These are phyloP conservation scores for Basidiobolus heterosporus DNA, from an alignment of 371 early-diverging fungal species.

Conservation along the genomic window DNA sequence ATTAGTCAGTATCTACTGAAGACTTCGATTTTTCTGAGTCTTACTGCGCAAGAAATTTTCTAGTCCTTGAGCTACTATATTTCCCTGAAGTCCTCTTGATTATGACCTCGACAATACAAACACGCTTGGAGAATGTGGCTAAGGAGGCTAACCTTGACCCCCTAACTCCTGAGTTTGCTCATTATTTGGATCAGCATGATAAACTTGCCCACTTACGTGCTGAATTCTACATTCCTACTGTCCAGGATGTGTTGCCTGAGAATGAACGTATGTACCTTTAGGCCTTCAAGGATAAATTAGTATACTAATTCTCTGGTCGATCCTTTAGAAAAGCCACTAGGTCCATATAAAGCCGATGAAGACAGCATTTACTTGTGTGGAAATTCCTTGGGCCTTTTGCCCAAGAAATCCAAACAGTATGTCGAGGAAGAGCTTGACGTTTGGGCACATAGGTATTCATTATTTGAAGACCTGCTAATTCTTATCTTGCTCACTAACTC, in stretches of 20 bases:
- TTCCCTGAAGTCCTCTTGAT: too few relatives aligned
- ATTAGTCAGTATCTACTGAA: too few relatives aligned
- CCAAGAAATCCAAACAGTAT: slow-evolving; percentile 39
- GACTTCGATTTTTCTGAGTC: too few relatives aligned
- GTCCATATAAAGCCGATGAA: slow-evolving; percentile 14
- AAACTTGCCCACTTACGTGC: slow-evolving; percentile 28
- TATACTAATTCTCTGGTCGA: background rate
- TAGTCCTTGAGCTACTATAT: too few relatives aligned
- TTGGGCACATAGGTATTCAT: slow-evolving; percentile 37
- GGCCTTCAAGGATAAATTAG: background rate
- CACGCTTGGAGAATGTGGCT: slow-evolving; percentile 2
- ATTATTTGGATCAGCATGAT: slow-evolving; percentile 36
- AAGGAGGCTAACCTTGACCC: slow-evolving; percentile 2
- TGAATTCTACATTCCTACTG: slow-evolving; percentile 51
- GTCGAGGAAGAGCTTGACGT: slow-evolving; percentile 78
- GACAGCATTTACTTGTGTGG: slow-evolving; percentile 73
- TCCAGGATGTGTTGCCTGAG: slow-evolving; percentile 20
- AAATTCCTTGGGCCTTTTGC: slow-evolving; percentile 83
- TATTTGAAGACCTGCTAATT: background rate
- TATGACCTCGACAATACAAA: too few relatives aligned
- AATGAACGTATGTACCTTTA: background rate
- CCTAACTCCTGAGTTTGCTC: slow-evolving; percentile 25
- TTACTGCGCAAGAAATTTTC: too few relatives aligned
- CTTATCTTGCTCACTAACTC: slow-evolving; percentile 2
- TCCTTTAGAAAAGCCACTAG: slow-evolving; percentile 6